Evolutionary conservation across 1,284 basidiomycete species (phyloP).

Genomic region (Pseudozyma sp.): DNA sequence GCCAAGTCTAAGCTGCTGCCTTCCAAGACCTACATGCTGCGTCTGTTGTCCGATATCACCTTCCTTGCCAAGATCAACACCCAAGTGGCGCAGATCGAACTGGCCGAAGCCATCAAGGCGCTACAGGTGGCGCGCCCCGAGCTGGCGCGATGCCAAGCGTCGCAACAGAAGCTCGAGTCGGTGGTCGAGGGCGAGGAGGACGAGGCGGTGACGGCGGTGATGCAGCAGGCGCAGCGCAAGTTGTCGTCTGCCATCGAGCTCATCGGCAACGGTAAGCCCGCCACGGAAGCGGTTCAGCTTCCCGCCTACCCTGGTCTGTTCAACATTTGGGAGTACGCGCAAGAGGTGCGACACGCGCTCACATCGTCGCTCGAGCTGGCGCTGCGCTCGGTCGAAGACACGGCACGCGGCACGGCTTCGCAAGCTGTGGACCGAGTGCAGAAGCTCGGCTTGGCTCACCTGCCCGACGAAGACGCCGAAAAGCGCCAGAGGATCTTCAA

Average conservation of each 20-base stretch:
- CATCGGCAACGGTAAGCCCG: slow-evolving; percentile 79
- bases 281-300: slow-evolving; percentile 57
- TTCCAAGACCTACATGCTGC: slow-evolving; percentile 90
- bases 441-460: slow-evolving; percentile 80
- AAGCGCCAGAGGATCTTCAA: slow-evolving; percentile 79
- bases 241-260: slow-evolving; percentile 81
- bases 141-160: slow-evolving; percentile 75
- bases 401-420: slow-evolving; percentile 79
- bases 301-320: slow-evolving; percentile 90
- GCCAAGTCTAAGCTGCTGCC: slow-evolving; percentile 95
- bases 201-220: slow-evolving; percentile 74
- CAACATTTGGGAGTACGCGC: slow-evolving; percentile 87
- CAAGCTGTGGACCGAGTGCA: slow-evolving; percentile 78
- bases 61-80: slow-evolving; percentile 87
- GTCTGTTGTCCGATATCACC: slow-evolving; percentile 88
- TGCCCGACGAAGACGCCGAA: slow-evolving; percentile 73
- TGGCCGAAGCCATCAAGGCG: slow-evolving; percentile 79
- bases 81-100: slow-evolving; percentile 83
- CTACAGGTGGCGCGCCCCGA: slow-evolving; percentile 79
- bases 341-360: slow-evolving; percentile 83
- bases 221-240: slow-evolving; percentile 70
- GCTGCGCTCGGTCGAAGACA: slow-evolving; percentile 83
- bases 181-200: slow-evolving; percentile 85
- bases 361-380: slow-evolving; percentile 84
- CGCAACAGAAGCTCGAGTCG: slow-evolving; percentile 81